Percentiles rank a stretch among this genome's conserved stretches.
phyloP scores from a whole-genome alignment of 2,329 filamentous ascomycete genomes.

The Knufia fluminis region DNA sequence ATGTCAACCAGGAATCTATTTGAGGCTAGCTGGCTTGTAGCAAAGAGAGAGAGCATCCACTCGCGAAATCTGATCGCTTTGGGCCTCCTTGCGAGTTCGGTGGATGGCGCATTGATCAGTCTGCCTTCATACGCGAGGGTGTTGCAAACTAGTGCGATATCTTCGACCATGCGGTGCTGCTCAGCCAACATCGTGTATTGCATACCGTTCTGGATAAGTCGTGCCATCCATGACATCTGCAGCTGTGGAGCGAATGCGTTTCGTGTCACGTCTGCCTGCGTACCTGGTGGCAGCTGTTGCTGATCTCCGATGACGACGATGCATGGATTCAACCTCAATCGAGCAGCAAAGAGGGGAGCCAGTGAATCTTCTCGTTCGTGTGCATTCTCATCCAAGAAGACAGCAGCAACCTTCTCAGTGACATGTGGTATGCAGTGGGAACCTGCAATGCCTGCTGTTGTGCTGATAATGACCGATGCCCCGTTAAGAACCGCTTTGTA shows the following conservation, averaged over 20 bases:
- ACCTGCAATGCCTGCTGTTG: background rate
- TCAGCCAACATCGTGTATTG: conserved; percentile 61
- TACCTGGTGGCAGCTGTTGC: background rate
- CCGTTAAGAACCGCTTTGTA: background rate
- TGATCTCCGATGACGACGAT: background rate
- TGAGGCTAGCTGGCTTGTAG: too few species aligned
- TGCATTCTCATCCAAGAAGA: background rate
- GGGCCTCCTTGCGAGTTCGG: background rate
- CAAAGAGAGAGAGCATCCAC: too few species aligned
- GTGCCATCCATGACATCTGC: background rate
- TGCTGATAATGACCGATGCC: background rate
- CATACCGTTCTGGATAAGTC: background rate
- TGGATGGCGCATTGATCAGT: conserved; percentile 46
- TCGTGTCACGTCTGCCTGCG: background rate
- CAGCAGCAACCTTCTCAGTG: background rate
- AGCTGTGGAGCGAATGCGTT: conserved; percentile 1
- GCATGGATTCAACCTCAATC: background rate
- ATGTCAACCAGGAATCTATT: background rate
- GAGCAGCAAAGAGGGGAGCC: background rate
- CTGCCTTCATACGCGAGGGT: conserved; percentile 74
- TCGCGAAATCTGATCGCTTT: background rate
- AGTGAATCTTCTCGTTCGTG: background rate
- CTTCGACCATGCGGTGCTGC: conserved; percentile 96
- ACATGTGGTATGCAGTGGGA: background rate
- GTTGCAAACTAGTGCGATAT: conserved; percentile 90